Base-by-base conservation (phyloP, 2,329 filamentous ascomycete genomes). In the Xylaria sp. region DNA sequence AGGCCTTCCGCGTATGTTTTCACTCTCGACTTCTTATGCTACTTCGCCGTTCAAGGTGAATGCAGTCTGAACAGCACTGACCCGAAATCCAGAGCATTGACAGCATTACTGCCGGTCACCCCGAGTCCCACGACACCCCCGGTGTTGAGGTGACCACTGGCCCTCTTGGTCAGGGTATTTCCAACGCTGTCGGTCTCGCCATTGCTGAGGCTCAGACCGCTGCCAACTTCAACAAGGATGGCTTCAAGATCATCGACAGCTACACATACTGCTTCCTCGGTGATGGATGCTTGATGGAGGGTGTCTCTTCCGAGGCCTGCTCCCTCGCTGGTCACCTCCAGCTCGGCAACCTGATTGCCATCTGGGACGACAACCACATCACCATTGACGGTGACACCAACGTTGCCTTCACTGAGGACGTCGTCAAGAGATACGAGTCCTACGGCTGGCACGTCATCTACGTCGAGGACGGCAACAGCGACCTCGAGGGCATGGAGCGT, bases 281-380 rank as follows among this genome's bases (percentile, higher is more conserved):
- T 75, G 94, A 99, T 83, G 94, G 94, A 68, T 99, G 94, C 80
- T 85, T 95, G 79, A 95, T 96, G 92, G 94, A 99, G 83, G 94
- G 94, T 83, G 84, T 99, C 80, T 91, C 94, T 68, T 85, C 86
- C 74, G 94, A 99, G 83, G 93, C 94, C 72, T 91, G 84, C 69
- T 96, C 92, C 63, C 84, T 92, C 69, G 94, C 94, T 69, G 94
- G 94, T 74, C 94, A 99, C 82, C 84, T 97, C 77, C 90, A 97
- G 84, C 87, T 99, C 67, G 94, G 93, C 75, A 99, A 97, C 84
- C 83, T 99, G 73, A 97, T 97, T 78, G 87, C 85, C 78, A 84
- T 99, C 79, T 99, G 93, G 78, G 94, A 99, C 75, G 94, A 99
- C 83, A 99, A 99, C 86, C 90, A 96, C 78, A 97, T 99, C 74